phyloP scores from a whole-genome alignment of 352 stramenopile species.

The Sclerospora graminicola region DNA sequence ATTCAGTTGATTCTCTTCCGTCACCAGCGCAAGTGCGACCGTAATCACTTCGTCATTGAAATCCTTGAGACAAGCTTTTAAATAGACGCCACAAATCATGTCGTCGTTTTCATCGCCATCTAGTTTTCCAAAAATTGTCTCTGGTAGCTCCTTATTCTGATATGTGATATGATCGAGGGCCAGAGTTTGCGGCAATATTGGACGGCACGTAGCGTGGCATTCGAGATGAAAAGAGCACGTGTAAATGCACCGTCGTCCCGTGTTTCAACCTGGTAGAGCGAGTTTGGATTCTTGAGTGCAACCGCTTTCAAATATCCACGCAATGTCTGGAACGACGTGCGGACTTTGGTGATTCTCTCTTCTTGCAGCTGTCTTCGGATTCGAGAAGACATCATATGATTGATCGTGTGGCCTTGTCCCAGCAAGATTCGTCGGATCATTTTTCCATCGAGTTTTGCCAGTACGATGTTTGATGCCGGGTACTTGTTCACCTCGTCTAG shows the following conservation, averaged over 20 bases:
- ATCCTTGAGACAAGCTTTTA: slow-evolving; percentile 64
- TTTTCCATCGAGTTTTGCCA: slow-evolving; percentile 67
- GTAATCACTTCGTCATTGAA: slow-evolving; percentile 62
- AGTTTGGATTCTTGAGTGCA: slow-evolving; percentile 55
- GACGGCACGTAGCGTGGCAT: slow-evolving; percentile 39
- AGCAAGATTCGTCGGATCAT: slow-evolving; percentile 62
- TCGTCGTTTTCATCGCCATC: slow-evolving; percentile 59
- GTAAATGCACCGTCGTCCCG: slow-evolving; percentile 42
- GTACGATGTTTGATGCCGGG: slow-evolving; percentile 40
- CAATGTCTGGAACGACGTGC: slow-evolving; percentile 58
- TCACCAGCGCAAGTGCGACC: slow-evolving; percentile 57
- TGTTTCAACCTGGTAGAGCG: slow-evolving; percentile 41
- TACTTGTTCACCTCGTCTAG: slow-evolving; percentile 56
- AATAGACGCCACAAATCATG: slow-evolving; percentile 55
- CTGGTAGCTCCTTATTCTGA: slow-evolving; percentile 24
- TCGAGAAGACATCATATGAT: slow-evolving; percentile 79
- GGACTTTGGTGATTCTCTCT: slow-evolving; percentile 40
- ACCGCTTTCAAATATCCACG: slow-evolving; percentile 50
- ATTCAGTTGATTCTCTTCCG: slow-evolving; percentile 49
- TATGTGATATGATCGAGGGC: slow-evolving; percentile 46
- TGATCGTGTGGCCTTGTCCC: slow-evolving; percentile 59
- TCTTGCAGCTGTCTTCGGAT: slow-evolving; percentile 68
- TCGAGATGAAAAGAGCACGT: slow-evolving; percentile 52
- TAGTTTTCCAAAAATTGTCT: slow-evolving; percentile 29
- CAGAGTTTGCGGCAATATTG: slow-evolving; percentile 51